A percentile compares a stretch with the other conserved stretches of the same genome.
phyloP scores from a whole-genome alignment of 2,329 filamentous ascomycete genomes.

The Zymoseptoria ardabiliae region DNA sequence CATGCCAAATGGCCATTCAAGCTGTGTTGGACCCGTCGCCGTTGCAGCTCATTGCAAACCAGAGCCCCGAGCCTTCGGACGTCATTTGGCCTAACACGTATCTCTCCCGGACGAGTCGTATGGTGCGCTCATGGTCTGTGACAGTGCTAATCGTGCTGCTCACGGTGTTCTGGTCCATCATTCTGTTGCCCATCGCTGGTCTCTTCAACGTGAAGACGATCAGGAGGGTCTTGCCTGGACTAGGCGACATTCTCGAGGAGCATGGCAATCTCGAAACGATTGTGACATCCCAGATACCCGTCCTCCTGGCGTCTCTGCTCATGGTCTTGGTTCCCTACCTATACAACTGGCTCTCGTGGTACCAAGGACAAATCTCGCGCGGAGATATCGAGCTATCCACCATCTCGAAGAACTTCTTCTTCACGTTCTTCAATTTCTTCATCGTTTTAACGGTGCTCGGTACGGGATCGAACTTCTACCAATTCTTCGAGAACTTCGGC shows the following conservation, averaged over 20 bases:
- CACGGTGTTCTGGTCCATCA: constrained; percentile 79
- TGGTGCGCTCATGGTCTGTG: constrained; percentile 73
- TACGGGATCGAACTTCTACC: constrained; percentile 66
- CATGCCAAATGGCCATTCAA: constrained; percentile 91
- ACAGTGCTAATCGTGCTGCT: constrained; percentile 76
- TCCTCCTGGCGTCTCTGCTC: constrained; percentile 74
- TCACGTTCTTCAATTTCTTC: constrained; percentile 98
- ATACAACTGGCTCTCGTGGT: constrained; percentile 85
- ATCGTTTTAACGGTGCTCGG: constrained; percentile 86
- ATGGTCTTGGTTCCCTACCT: constrained; percentile 87
- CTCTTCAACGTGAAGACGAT: constrained; percentile 78
- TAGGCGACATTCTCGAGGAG: constrained; percentile 59
- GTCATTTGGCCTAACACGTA: constrained; percentile 97
- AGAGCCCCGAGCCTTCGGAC: constrained; percentile 81
- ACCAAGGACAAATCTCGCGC: constrained; percentile 90
- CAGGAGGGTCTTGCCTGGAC: constrained; percentile 58
- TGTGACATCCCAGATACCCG: constrained; percentile 81
- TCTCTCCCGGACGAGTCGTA: constrained; percentile 62
- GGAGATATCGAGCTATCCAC: constrained; percentile 90
- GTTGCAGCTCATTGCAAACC: constrained; percentile 73
- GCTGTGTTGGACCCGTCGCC: constrained; percentile 87
- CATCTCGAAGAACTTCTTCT: constrained; percentile 97
- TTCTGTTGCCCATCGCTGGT: constrained; percentile 71
- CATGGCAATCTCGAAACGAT: constrained; percentile 68
- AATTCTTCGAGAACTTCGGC: constrained; percentile 50